phyloP scores from a whole-genome alignment of 2,329 filamentous ascomycete species.

The Aspergillus quadrilineatus region DNA sequence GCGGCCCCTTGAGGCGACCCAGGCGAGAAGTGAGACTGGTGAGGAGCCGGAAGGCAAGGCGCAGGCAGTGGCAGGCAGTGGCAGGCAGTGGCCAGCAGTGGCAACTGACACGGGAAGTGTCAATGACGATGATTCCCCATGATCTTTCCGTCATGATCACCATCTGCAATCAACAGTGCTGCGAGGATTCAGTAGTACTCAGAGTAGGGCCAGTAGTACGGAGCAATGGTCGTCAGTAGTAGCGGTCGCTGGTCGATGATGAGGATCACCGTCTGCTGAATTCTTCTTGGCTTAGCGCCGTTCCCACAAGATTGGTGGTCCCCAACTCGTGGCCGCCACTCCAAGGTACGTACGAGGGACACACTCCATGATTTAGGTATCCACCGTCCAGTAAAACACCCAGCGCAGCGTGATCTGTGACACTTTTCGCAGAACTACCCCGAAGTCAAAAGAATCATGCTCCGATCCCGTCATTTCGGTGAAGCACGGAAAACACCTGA shows the following conservation, averaged over 20 bases:
- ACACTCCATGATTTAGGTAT: not conserved
- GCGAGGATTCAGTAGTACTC: no score
- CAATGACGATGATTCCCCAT: conserved; percentile 1
- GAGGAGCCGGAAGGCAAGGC: not conserved
- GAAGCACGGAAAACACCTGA: not conserved
- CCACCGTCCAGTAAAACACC: not conserved
- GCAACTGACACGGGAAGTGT: not conserved
- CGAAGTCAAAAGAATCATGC: not conserved
- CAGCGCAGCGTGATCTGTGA: not conserved
- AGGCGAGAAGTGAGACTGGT: not conserved
- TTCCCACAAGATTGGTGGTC: conserved; percentile 7
- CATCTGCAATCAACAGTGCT: not conserved
- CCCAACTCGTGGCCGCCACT: conserved; percentile 5
- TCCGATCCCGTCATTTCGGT: not conserved
- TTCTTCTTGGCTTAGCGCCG: conserved; percentile 17
- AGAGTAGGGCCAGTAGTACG: not conserved
- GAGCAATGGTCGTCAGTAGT: conserved; percentile 11
- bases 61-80: not conserved
- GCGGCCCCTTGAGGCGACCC: not conserved
- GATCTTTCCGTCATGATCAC: conserved; percentile 3
- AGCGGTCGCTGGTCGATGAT: conserved; percentile 14
- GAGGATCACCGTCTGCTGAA: conserved; percentile 23
- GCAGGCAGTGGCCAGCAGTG: no score
- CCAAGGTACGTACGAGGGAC: not conserved
- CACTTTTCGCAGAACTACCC: not conserved